Base-by-base conservation (phyloP, 305 asterid species). In the Rubia tinctorum region DNA sequence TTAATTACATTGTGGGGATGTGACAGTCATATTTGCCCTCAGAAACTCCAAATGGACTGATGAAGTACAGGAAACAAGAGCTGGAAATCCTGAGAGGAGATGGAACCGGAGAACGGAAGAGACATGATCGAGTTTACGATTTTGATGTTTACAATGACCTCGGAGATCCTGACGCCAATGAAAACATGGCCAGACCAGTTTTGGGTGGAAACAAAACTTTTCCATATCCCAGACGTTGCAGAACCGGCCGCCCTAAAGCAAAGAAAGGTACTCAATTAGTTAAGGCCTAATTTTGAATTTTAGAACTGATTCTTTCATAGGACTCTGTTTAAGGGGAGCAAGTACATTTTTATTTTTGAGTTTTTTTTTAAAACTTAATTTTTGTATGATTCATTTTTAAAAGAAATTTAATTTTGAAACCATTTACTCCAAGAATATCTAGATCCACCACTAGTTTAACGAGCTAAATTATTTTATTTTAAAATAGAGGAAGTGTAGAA, bases 141-240 rank as follows among this genome's bases (percentile, higher is more conserved):
- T 93, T 90, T 70, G 97, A 93, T 71, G 86, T 86, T 10, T 93
- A 93, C 80, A 93, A 93, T 22, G 97, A 93, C 78, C 79, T 93
- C 7, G 97, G 97, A 0, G 84, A 84, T 27, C 96, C 96, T 0
- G 98, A 88, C 67, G 11, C 8, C 0, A 58, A 25, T 20, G 75
- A 3, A 1, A 87, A 83, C 14, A 0, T 43, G 63, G 85, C 80
- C 0, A 89, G 98, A 17, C 96, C 96, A 34, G 86, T 91, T n/a
- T 84, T 93, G 17, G 97, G 97, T 0, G 96, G 96, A 2, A 63
- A 5, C n/a, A 62, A 85, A 10, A 71, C 83, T 2, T 83, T 39
- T 45, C 98, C 96, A 2, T 93, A 88, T 66, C 97, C 98, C 39
- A 91, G 98, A 18, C 91, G 97, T 17, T 87, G 96, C 80, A 85